These are phyloP conservation scores for Dillenia turbinata DNA, from an alignment of 164 flowering plant species.

Conservation along the genomic window DNA sequence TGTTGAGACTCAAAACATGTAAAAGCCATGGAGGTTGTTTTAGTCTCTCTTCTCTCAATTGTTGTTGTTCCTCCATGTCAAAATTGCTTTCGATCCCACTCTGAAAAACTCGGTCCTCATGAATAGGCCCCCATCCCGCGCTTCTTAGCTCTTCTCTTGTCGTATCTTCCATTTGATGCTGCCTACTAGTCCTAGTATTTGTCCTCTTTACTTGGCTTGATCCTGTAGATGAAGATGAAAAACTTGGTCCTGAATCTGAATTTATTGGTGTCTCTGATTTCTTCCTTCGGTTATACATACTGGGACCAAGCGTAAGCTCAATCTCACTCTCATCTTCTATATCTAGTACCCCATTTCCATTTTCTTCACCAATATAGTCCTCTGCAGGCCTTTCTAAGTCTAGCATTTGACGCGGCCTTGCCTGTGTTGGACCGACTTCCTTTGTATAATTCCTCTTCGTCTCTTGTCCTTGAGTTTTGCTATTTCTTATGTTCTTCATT, in stretches of 20 bases:
- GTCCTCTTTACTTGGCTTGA: conserved; percentile 39
- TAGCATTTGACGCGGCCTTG: conserved; percentile 14
- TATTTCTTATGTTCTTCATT: conserved; percentile 43
- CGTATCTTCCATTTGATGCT: conserved; percentile 6
- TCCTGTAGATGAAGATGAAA: conserved; percentile 55
- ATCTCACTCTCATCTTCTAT: conserved; percentile 45
- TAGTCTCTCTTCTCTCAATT: conserved; percentile 35
- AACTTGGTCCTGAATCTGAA: conserved; percentile 47
- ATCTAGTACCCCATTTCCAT: conserved; percentile 18
- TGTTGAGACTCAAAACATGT: conserved; percentile 59
- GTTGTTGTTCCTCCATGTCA: conserved; percentile 28
- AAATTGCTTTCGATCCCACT: conserved; percentile 22
- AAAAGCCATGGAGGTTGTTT: conserved; percentile 64
- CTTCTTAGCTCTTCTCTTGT: conserved; percentile 13
- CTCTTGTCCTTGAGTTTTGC: neutral
- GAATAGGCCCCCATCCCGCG: conserved; percentile 22
- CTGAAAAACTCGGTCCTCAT: conserved; percentile 19
- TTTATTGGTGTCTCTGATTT: conserved; percentile 24
- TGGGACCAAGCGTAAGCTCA: conserved; percentile 67
- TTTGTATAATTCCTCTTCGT: conserved; percentile 8
- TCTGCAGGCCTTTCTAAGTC: conserved; percentile 54
- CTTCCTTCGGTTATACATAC: conserved; percentile 27
- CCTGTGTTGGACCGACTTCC: conserved; percentile 8
- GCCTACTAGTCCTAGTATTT: conserved; percentile 1
- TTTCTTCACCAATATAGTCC: conserved; percentile 23